Evolutionary conservation across 129 eudicot species (phyloP).

Genomic region (Pulicaria dysenterica): DNA sequence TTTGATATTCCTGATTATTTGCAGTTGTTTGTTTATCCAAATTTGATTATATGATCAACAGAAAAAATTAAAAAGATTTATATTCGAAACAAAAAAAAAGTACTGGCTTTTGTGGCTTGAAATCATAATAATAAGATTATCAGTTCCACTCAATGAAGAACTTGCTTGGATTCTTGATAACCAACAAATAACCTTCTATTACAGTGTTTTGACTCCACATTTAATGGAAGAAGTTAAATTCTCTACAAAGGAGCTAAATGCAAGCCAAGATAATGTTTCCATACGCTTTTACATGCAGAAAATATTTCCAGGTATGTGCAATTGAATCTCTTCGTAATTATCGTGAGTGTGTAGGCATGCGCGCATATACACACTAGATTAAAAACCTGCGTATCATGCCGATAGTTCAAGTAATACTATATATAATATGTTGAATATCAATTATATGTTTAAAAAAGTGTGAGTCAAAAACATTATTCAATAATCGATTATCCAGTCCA

Average conservation of each 20-base stretch:
- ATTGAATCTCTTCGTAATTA: background rate
- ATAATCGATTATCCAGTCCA: no score
- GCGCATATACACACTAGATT: no score
- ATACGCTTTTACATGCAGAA: slow-evolving; percentile 84
- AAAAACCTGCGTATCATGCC: no score
- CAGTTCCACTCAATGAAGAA: background rate
- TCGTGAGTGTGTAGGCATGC: no score
- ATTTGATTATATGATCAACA: no score
- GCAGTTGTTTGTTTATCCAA: no score
- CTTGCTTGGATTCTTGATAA: slow-evolving; percentile 1
- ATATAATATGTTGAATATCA: no score
- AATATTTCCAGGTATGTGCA: slow-evolving; percentile 76
- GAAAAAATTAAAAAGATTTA: no score
- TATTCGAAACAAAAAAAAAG: background rate
- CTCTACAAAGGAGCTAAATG: slow-evolving; percentile 76
- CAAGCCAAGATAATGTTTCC: slow-evolving; percentile 67
- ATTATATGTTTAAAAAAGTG: no score
- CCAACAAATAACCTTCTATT: slow-evolving; percentile 17
- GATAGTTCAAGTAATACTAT: no score
- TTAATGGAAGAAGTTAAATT: slow-evolving; percentile 84
- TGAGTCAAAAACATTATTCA: no score
- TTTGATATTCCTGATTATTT: background rate
- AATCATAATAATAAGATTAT: background rate
- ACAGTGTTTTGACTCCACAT: slow-evolving; percentile 96
- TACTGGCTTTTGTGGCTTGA: background rate